Evolutionary conservation across 768 basidiomycete genomes (phyloP), one percentile per base, ranked within the genome.

Genomic region (Tephrocybe sp.): DNA sequence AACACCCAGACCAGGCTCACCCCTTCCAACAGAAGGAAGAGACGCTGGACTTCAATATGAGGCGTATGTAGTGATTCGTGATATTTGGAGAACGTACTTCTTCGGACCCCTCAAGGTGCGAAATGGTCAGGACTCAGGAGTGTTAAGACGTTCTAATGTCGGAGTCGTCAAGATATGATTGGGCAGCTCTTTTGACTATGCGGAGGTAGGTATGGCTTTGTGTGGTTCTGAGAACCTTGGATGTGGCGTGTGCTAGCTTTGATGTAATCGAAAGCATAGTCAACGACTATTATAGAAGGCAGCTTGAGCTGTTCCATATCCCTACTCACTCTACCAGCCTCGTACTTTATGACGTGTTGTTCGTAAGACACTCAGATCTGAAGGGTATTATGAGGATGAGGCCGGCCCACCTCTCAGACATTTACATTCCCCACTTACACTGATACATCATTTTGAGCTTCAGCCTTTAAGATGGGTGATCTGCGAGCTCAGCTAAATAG

Each of bases 231-330:
- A 7, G 33, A 36, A 49, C 38, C 43, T 34, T 49, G 40, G 37
- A 41, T 54, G 56, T 57, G 56, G 56, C 56, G 56, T 45, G 52
- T 54, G 45, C 39, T 44, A 47, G 39, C 36, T 50, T 37, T 46
- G 45, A 45, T 52, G 36, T n/a, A n/a, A 34, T 32, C 23, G 34
- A 47, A 51, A 41, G 45, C 28, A 33, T 50, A 47, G 18, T 45
- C 43, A 50, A 42, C 40, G 38, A 38, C 18, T 26, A 37, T 43
- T n/a, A n/a, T n/a, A n/a, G n/a, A n/a, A n/a, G n/a, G n/a, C n/a
- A n/a, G n/a, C n/a, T n/a, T n/a, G n/a, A n/a, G n/a, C n/a, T n/a
- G n/a, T n/a, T n/a, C n/a, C n/a, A n/a, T n/a, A n/a, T n/a, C n/a
- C n/a, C n/a, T n/a, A n/a, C n/a, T n/a, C n/a, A n/a, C n/a, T n/a